Conservation (phyloP, 306 rosid species). For the Prunus campanulata region DNA sequence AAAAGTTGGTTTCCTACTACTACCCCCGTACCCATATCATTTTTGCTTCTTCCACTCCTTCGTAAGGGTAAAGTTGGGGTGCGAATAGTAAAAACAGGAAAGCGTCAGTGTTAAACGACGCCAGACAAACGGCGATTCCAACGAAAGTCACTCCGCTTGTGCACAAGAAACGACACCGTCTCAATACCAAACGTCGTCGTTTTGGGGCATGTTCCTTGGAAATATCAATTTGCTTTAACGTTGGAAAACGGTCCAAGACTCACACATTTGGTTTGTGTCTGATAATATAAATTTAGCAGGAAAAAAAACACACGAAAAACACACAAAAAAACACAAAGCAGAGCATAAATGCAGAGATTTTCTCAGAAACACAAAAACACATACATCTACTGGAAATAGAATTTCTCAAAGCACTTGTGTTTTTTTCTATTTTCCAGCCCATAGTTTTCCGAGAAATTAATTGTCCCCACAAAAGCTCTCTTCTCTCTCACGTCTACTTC, state of each 20-base stretch:
- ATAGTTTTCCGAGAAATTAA: constrained; percentile 19
- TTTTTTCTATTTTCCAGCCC: constrained; percentile 6
- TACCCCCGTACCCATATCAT: background rate
- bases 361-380: constrained; percentile 21
- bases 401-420: constrained; percentile 22
- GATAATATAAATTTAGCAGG: background rate
- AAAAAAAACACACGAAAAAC: background rate
- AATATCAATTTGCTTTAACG: background rate
- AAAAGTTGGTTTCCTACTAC: background rate
- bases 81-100: background rate
- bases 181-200: background rate
- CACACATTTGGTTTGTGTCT: background rate
- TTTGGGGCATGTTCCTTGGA: background rate
- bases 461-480: constrained; percentile 34
- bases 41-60: background rate
- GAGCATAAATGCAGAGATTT: constrained; percentile 19
- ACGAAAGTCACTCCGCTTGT: background rate
- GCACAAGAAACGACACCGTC: too few species aligned
- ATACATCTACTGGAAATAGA: constrained; percentile 4
- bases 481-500: background rate
- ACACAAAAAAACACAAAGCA: background rate
- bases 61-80: background rate
- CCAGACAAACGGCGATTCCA: constrained; percentile 7
- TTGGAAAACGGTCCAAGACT: constrained; percentile 7
- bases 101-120: background rate